Conservation (phyloP, 768 basidiomycete species). For the Leccinum obscurum region DNA sequence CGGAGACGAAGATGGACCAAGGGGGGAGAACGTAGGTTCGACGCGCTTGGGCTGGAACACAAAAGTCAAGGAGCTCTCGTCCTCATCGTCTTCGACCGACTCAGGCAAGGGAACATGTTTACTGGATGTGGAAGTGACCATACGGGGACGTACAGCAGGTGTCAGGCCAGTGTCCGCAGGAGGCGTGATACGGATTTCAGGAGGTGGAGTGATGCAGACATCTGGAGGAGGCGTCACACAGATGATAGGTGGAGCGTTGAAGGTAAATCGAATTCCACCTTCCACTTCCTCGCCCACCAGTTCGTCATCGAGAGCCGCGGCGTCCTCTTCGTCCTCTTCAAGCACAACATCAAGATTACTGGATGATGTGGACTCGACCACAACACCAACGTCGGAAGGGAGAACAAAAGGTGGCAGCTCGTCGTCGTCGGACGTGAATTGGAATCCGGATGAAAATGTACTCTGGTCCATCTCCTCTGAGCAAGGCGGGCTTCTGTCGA, state of each 20-base stretch:
- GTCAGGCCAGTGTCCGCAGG: constrained; percentile 19
- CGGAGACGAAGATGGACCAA: constrained; percentile 14
- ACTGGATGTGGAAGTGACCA: constrained; percentile 1
- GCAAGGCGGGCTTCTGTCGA: constrained; percentile 50
- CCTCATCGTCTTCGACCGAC: constrained; percentile 22
- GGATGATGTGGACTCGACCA: constrained; percentile 31
- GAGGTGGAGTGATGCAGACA: constrained; percentile 28
- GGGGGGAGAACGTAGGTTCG: constrained; percentile 10
- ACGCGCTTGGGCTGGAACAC: constrained; percentile 10
- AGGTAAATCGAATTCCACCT: constrained; percentile 73
- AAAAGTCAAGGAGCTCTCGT: constrained; percentile 24
- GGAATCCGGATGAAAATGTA: constrained; percentile 57
- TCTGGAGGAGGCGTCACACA: constrained; percentile 29
- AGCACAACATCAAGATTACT: constrained; percentile 39
- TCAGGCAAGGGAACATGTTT: constrained; percentile 11
- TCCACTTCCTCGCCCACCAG: constrained; percentile 59
- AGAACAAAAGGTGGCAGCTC: constrained; percentile 49
- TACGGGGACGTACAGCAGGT: constrained; percentile 18
- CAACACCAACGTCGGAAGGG: constrained; percentile 47
- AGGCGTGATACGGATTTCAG: constrained; percentile 25
- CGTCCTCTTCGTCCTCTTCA: constrained; percentile 40
- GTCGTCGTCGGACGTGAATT: constrained; percentile 47
- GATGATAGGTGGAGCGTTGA: constrained; percentile 54
- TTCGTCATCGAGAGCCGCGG: constrained; percentile 41
- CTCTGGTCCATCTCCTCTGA: constrained; percentile 56